Conservation (phyloP, 2,329 filamentous ascomycete species). For the Claviceps lovelessii region DNA sequence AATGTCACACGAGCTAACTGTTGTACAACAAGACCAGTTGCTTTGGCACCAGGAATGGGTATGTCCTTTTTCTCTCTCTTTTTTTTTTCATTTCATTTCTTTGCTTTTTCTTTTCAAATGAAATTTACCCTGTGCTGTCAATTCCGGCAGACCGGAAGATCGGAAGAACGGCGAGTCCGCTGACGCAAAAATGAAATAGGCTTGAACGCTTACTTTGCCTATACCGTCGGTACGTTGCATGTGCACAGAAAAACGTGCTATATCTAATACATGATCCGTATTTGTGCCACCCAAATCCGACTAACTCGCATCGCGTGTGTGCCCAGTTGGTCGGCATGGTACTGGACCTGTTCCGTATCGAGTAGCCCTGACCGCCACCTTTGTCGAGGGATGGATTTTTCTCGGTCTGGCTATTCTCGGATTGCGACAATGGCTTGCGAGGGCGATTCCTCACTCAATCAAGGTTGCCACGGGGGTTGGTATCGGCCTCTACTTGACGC, state of each 20-base stretch:
- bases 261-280: neutral
- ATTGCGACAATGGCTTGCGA: slow-evolving; percentile 76
- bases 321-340: slow-evolving; percentile 56
- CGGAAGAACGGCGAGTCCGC: neutral
- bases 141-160: neutral
- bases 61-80: slow-evolving; percentile 5
- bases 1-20: slow-evolving; percentile 3
- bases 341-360: slow-evolving; percentile 57
- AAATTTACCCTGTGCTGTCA: neutral
- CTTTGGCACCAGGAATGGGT: slow-evolving; percentile 30
- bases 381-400: slow-evolving; percentile 79
- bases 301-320: slow-evolving; percentile 3
- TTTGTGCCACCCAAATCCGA: neutral
- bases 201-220: slow-evolving; percentile 77
- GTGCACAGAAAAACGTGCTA: slow-evolving; percentile 7
- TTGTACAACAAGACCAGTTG: slow-evolving; percentile 17
- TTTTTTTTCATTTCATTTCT: neutral
- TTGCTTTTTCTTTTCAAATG: neutral
- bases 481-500: slow-evolving; percentile 68
- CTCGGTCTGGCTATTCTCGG: slow-evolving; percentile 65
- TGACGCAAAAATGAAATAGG: slow-evolving; percentile 20
- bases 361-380: slow-evolving; percentile 71
- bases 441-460: slow-evolving; percentile 68
- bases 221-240: slow-evolving; percentile 32
- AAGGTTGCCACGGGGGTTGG: slow-evolving; percentile 78